Evolutionary conservation across 306 rosid species (phyloP), one percentile per base, ranked within the genome.

Genomic region (Castanospermum australe): DNA sequence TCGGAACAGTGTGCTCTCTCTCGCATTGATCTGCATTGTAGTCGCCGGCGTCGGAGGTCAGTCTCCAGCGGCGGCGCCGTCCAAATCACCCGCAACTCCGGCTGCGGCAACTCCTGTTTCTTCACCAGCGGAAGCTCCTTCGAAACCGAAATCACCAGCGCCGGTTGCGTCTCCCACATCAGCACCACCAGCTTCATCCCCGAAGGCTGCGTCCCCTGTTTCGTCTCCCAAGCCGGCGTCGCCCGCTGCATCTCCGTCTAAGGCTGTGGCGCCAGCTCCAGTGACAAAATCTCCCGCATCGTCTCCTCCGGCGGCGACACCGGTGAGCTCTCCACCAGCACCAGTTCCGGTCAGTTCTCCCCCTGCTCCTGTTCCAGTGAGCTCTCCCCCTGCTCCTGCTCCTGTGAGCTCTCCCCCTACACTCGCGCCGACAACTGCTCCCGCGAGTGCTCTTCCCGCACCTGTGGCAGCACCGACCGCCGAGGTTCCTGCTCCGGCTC

Each of bases 41-140:
- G 73, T 89, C 38, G 88, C 94, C 75, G 89, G 89, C 10, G 97
- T 90, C 78, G 97, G 97, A 54, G 98, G 92, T 25, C 93, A 92
- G 39, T 81, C 97, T 3, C 98, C 98, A 7, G 85, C 89, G 0
- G 51, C 93, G 0, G 74, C 98, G 0, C 98, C 98, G 1, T 21
- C 93, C 0, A 84, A 39, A 4, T 28, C 88, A 0, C 90, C 92
- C 0, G 63, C 83, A 0, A 78, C 90, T 3, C 89, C 96, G 0
- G 62, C 79, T 28, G 81, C 78, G 0, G 4, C 83, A 9, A 44
- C 89, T 35, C 87, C 93, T 0, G 79, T 84, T 18, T 48, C 89
- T 0, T 18, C 95, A 5, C 97, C 97, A 0, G 81, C 86, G 1
- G 55, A 54, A 32, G 76, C 97, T 1, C 96, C 96, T 8, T 39